A percentile compares a stretch with the other conserved stretches of the same genome.
Evolutionary conservation across 306 rosid species (phyloP).

Genomic region (Neltuma alba): DNA sequence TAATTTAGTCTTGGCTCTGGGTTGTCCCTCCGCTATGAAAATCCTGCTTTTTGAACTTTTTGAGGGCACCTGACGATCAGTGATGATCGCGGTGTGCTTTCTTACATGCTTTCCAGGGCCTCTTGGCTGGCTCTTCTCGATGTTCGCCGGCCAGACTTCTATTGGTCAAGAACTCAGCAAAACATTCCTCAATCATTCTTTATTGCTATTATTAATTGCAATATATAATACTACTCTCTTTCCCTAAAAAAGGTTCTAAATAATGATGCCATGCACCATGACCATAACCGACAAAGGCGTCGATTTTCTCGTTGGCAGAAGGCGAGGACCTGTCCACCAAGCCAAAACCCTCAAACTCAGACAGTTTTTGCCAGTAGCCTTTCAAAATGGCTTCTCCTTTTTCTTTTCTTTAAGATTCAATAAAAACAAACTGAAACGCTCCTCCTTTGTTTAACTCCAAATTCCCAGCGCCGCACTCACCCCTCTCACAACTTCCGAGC

Average conservation of each 20-base stretch:
- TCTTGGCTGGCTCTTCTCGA: conserved; percentile 26
- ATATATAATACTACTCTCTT: background rate
- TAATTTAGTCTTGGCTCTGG: background rate
- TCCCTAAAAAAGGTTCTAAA: background rate
- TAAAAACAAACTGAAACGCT: background rate
- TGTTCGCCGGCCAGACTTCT: background rate
- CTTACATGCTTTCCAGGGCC: conserved; percentile 37
- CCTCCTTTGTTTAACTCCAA: background rate
- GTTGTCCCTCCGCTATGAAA: background rate
- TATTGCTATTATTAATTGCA: background rate
- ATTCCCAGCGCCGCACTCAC: conserved; percentile 19
- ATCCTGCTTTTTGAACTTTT: conserved; percentile 25
- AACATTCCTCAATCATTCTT: background rate
- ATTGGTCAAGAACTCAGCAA: conserved; percentile 1
- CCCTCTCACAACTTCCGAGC: conserved; percentile 2
- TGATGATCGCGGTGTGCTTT: conserved; percentile 1
- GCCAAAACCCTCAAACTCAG: background rate
- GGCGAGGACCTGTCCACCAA: background rate
- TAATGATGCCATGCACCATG: background rate
- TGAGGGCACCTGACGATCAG: conserved; percentile 22
- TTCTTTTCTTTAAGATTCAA: background rate
- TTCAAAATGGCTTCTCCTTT: background rate
- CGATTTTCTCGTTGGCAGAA: background rate
- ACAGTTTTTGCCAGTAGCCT: background rate
- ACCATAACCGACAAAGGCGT: conserved; percentile 25